Evolutionary conservation across 1,284 basidiomycete genomes (phyloP).

Genomic region (Cryptococcus sp.): DNA sequence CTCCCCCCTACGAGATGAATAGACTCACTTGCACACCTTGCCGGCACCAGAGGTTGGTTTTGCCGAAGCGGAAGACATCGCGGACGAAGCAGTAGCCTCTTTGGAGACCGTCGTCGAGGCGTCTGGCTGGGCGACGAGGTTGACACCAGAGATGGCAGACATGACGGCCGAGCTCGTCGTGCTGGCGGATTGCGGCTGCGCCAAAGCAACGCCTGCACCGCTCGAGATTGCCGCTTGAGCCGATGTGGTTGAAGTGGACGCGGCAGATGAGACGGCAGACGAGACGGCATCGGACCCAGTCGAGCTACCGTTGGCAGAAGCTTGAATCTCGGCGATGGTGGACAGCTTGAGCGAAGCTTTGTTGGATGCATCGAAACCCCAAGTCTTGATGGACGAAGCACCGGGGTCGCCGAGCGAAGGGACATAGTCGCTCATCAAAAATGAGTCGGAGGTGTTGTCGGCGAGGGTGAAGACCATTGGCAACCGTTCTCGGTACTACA

Average conservation of each 20-base stretch:
- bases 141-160: background rate
- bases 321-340: conserved; percentile 1
- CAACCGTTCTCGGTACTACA: conserved; percentile 5
- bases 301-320: background rate
- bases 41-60: background rate
- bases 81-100: background rate
- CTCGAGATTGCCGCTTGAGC: background rate
- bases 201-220: background rate
- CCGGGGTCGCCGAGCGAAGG: background rate
- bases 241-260: background rate
- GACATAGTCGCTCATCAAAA: background rate
- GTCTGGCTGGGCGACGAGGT: background rate
- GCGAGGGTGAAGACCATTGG: conserved; percentile 5
- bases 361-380: conserved; percentile 1
- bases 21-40: conserved; percentile 1
- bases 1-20: background rate
- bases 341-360: conserved; percentile 1
- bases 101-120: background rate
- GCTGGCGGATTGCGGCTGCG: background rate
- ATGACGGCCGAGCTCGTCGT: background rate
- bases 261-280: too few relatives aligned
- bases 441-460: background rate
- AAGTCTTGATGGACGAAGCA: conserved; percentile 1
- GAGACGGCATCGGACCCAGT: background rate
- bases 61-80: background rate